These are phyloP conservation scores for Trichophaea hybrida DNA, from an alignment of 2,329 filamentous ascomycete genomes.

Conservation along the genomic window DNA sequence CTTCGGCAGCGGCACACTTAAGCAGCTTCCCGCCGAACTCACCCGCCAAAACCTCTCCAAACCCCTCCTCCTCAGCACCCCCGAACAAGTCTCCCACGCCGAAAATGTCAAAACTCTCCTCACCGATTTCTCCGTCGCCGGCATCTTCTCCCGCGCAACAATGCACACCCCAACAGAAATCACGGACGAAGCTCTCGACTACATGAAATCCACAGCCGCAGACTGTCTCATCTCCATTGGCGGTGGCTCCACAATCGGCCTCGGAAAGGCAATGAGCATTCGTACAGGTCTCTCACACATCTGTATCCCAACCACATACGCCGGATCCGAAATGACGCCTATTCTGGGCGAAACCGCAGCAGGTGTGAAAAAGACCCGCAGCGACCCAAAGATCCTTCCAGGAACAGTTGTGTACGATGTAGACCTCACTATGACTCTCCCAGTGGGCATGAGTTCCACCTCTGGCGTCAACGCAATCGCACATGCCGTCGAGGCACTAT, in stretches of 20 bases:
- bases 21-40: conserved; percentile 36
- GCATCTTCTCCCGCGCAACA: conserved; percentile 42
- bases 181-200: conserved; percentile 43
- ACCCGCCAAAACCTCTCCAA: conserved; percentile 36
- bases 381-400: conserved; percentile 46
- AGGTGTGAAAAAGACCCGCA: conserved; percentile 44
- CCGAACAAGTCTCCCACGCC: conserved; percentile 38
- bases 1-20: conserved; percentile 42
- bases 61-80: conserved; percentile 44
- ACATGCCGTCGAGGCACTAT: conserved; percentile 50
- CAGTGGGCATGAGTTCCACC: conserved; percentile 39
- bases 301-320: conserved; percentile 48
- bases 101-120: conserved; percentile 36
- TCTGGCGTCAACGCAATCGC: conserved; percentile 54
- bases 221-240: conserved; percentile 48
- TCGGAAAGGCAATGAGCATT: conserved; percentile 45
- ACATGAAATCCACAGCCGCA: conserved; percentile 34
- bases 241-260: conserved; percentile 46
- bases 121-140: conserved; percentile 33
- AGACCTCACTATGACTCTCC: conserved; percentile 46
- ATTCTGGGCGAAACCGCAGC: conserved; percentile 48
- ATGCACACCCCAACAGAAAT: conserved; percentile 49
- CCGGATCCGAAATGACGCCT: conserved; percentile 50
- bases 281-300: conserved; percentile 43
- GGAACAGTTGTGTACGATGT: conserved; percentile 51